A percentile compares a stretch with the other conserved stretches of the same genome.
These are phyloP conservation scores for Aspergillus japonicus DNA, from an alignment of 2,329 filamentous ascomycete genomes.

Conservation along the genomic window DNA sequence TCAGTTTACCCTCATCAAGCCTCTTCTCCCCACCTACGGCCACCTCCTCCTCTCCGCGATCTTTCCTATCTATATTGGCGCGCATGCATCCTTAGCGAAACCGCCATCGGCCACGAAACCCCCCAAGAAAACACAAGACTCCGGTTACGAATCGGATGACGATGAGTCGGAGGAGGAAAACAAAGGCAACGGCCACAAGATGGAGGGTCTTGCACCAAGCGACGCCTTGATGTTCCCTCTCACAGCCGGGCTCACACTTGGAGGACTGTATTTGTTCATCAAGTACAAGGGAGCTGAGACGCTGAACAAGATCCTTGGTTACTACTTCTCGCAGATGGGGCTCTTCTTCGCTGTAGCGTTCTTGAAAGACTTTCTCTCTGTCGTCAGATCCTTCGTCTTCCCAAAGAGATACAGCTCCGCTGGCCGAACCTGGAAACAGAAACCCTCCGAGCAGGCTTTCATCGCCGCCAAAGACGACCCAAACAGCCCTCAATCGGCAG, in stretches of 20 bases:
- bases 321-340: constrained; percentile 79
- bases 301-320: constrained; percentile 77
- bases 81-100: constrained; percentile 79
- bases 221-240: constrained; percentile 86
- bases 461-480: constrained; percentile 15
- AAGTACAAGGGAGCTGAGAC: constrained; percentile 79
- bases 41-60: constrained; percentile 69
- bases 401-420: constrained; percentile 64
- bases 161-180: constrained; percentile 56
- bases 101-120: constrained; percentile 74
- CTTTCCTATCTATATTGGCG: constrained; percentile 78
- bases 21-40: constrained; percentile 55
- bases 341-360: constrained; percentile 74
- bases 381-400: constrained; percentile 67
- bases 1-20: constrained; percentile 44
- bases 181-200: constrained; percentile 54
- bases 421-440: constrained; percentile 51
- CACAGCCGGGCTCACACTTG: constrained; percentile 69
- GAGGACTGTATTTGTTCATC: constrained; percentile 80
- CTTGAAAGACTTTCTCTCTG: constrained; percentile 67
- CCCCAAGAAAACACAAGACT: constrained; percentile 47
- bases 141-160: constrained; percentile 33
- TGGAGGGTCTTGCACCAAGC: constrained; percentile 68
- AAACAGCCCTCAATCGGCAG: constrained; percentile 9
- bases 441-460: constrained; percentile 34